A percentile compares a stretch with the other conserved stretches of the same genome.
These are phyloP conservation scores for Lagenaria siceraria DNA, from an alignment of 306 rosid species.

Conservation along the genomic window DNA sequence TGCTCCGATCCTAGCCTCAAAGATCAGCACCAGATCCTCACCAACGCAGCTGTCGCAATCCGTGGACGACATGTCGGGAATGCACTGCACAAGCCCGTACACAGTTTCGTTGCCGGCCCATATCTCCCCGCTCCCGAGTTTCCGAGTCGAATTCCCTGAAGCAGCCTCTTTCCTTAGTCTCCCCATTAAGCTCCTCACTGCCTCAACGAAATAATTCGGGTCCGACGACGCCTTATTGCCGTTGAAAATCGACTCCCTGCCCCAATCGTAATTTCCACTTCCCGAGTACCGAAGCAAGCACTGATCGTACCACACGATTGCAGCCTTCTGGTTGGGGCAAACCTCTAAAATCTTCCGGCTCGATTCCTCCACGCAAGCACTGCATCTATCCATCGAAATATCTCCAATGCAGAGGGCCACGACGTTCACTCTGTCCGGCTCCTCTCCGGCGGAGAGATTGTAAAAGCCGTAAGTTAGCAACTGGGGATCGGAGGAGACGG, in stretches of 20 bases:
- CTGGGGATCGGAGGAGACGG: neutral
- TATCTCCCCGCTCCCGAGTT: neutral
- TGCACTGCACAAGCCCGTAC: slow-evolving; percentile 1
- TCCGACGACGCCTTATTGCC: neutral
- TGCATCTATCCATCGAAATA: neutral
- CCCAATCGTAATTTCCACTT: no score
- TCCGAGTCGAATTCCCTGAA: neutral
- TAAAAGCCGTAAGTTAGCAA: neutral
- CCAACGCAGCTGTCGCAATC: slow-evolving; percentile 1
- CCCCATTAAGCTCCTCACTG: neutral
- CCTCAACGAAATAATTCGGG: neutral
- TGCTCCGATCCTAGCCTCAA: neutral
- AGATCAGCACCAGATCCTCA: neutral
- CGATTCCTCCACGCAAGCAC: slow-evolving; percentile 1
- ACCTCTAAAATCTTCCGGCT: neutral
- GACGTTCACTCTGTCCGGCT: slow-evolving; percentile 6
- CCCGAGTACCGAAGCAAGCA: neutral
- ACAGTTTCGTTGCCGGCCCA: neutral
- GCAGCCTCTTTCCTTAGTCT: slow-evolving; percentile 1
- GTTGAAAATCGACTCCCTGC: neutral
- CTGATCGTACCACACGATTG: neutral
- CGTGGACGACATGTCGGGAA: neutral
- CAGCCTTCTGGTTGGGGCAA: neutral
- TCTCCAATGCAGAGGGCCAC: slow-evolving; percentile 21
- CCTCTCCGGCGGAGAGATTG: slow-evolving; percentile 5